A percentile compares a stretch with the other conserved stretches of the same genome.
Evolutionary conservation across 78 protist species (phyloP).

Genomic region (Dictyostelium firmibasis): DNA sequence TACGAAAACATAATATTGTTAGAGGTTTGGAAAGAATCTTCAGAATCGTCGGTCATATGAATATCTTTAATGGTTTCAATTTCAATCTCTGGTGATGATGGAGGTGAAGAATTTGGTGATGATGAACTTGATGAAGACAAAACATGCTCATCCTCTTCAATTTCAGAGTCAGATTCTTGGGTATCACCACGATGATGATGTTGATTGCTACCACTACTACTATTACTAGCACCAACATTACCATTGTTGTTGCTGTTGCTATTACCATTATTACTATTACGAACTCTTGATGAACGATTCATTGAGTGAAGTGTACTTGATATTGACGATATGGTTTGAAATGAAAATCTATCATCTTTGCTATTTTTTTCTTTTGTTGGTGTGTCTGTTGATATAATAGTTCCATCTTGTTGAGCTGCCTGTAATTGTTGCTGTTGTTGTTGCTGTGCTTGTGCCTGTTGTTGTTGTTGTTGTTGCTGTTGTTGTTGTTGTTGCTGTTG

Average conservation of each 20-base stretch:
- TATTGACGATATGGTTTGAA: constrained; percentile 12
- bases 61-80: background rate
- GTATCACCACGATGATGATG: background rate
- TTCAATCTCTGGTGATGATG: constrained; percentile 10
- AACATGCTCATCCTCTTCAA: background rate
- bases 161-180: background rate
- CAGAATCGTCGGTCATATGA: background rate
- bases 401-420: background rate
- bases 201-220: background rate
- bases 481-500: constrained; percentile 11
- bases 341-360: background rate
- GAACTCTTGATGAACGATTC: background rate
- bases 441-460: background rate
- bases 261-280: background rate
- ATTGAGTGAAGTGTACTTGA: constrained; percentile 18
- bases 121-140: constrained; percentile 7
- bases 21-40: background rate
- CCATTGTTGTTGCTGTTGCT: too few species aligned
- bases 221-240: background rate
- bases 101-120: background rate
- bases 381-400: background rate
- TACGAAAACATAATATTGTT: background rate
- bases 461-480: background rate
- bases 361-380: background rate
- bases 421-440: background rate